phyloP scores from a whole-genome alignment of 768 basidiomycete genomes.

The Trametes cingulata region DNA sequence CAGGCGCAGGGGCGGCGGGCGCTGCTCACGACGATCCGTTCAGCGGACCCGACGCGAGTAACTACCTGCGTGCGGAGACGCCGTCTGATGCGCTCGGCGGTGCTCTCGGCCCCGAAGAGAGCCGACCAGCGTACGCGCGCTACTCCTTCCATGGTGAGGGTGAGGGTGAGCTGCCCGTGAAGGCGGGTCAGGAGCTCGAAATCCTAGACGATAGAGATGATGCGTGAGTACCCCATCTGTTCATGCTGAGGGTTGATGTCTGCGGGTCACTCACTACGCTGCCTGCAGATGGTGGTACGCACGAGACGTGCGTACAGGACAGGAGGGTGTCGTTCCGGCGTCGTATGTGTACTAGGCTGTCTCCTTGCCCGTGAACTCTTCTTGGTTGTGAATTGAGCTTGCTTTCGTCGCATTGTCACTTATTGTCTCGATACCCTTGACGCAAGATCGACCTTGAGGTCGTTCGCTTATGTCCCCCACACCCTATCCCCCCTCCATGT shows the following conservation, averaged over 20 bases:
- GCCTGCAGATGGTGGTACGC: constrained; percentile 89
- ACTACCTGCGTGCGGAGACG: constrained; percentile 79
- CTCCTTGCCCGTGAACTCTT: constrained; percentile 8
- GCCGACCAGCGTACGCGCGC: constrained; percentile 75
- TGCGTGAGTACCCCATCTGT: constrained; percentile 52
- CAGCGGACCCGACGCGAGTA: constrained; percentile 66
- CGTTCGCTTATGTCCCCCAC: constrained; percentile 32
- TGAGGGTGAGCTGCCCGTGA: constrained; percentile 74
- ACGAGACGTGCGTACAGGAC: constrained; percentile 74
- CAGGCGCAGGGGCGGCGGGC: constrained; percentile 25
- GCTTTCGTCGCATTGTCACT: constrained; percentile 30
- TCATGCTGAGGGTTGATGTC: not conserved
- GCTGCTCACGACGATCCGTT: constrained; percentile 52
- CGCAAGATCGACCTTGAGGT: constrained; percentile 39
- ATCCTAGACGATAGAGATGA: constrained; percentile 79
- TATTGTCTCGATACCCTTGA: constrained; percentile 37
- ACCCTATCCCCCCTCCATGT: not conserved
- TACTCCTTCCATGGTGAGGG: constrained; percentile 81
- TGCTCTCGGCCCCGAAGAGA: constrained; percentile 64
- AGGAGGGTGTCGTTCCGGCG: constrained; percentile 89
- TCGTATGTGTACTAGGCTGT: constrained; percentile 78
- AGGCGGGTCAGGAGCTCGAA: constrained; percentile 69
- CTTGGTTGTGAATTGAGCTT: constrained; percentile 22
- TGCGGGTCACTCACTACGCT: constrained; percentile 19
- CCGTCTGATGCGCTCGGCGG: constrained; percentile 72